phyloP scores from a whole-genome alignment of 257 asterid genomes.

The Henckelia pumila region DNA sequence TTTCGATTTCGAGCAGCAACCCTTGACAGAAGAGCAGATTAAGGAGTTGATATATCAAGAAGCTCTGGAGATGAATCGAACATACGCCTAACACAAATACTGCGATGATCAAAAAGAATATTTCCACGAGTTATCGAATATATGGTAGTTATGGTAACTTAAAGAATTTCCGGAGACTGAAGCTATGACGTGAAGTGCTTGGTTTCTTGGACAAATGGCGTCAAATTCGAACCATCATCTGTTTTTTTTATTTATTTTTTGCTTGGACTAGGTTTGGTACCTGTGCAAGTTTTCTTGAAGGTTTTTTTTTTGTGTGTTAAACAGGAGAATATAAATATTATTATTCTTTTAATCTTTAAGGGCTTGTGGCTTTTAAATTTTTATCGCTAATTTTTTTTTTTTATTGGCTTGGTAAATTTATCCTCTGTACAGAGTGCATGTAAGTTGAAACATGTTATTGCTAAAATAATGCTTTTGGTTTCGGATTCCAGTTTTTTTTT shows the following conservation, averaged over 20 bases:
- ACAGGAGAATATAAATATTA: not conserved
- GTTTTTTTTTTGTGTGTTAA: not conserved
- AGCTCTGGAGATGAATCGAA: conserved; percentile 69
- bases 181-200: not conserved
- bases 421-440: conserved; percentile 28
- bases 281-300: conserved; percentile 7
- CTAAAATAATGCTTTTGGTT: not conserved
- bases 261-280: conserved; percentile 26
- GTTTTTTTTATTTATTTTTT: not conserved
- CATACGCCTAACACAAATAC: conserved; percentile 24
- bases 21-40: conserved; percentile 75
- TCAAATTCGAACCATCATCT: not conserved
- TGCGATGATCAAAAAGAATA: not conserved
- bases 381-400: not conserved
- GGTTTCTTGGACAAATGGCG: not conserved
- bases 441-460: conserved; percentile 25
- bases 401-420: conserved; percentile 7
- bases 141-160: not conserved
- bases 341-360: conserved; percentile 9
- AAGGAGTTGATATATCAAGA: conserved; percentile 89
- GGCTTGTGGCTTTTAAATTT: conserved; percentile 25
- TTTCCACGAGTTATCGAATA: not conserved
- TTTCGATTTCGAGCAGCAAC: conserved; percentile 75
- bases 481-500: no score
- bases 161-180: not conserved